These are phyloP conservation scores for Nothophytophthora sp. DNA, from an alignment of 352 stramenopile species.

Conservation along the genomic window DNA sequence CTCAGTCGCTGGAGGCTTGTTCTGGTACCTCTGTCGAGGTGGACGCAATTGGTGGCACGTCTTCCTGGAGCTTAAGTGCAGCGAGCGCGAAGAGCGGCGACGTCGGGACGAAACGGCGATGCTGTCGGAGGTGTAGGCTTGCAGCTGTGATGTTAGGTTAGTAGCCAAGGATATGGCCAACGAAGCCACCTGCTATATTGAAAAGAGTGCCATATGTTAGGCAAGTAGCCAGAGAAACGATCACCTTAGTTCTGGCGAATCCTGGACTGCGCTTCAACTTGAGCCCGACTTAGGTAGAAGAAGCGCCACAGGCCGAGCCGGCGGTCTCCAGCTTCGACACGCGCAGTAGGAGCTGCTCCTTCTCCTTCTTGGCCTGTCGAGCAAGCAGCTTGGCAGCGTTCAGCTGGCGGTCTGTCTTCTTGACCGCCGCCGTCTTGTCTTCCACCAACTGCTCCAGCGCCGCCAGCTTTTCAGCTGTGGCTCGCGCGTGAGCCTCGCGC, in stretches of 20 bases:
- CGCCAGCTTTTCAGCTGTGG: conserved; percentile 30
- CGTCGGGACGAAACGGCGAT: conserved; percentile 19
- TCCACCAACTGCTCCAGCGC: conserved; percentile 36
- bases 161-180: no score
- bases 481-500: conserved; percentile 23
- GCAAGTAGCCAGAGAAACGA: no score
- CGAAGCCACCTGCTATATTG: background rate
- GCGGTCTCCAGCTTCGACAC: conserved; percentile 44
- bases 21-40: conserved; percentile 38
- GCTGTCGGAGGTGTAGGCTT: conserved; percentile 7
- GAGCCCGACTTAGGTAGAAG: background rate
- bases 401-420: conserved; percentile 62
- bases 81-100: conserved; percentile 26
- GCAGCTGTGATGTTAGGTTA: background rate
- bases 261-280: background rate
- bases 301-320: conserved; percentile 5
- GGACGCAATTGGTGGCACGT: conserved; percentile 29
- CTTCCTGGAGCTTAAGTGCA: conserved; percentile 43
- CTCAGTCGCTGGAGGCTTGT: background rate
- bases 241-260: no score
- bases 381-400: conserved; percentile 69
- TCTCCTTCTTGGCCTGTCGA: conserved; percentile 73
- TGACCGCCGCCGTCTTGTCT: conserved; percentile 47
- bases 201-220: no score
- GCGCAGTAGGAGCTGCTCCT: conserved; percentile 49